Base-by-base conservation (phyloP, 805 yeast genomes). In the Jamesozyma spencerorum region DNA sequence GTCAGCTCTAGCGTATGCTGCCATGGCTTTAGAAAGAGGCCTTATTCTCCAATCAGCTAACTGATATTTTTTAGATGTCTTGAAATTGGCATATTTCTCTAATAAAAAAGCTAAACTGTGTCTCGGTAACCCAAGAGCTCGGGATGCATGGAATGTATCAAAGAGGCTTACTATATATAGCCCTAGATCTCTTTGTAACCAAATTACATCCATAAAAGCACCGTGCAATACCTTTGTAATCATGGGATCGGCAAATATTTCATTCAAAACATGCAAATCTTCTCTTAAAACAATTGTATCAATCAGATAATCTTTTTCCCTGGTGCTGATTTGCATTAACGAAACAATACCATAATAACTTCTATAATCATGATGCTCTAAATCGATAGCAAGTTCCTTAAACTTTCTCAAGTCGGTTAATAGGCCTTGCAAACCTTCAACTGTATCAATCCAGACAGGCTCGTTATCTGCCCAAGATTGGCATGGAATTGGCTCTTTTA, bases 181-280 rank as follows among this genome's bases (percentile, higher is more conserved):
- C 0, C 99, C 99, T 41, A 92, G 70, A 56, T 92, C 98, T 47
- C 97, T 71, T 65, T 92, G 99, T 28, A 92, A 68, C 99, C 99
- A 92, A 34, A 86, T 79, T 3, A 92, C 83, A 68, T 92, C 99
- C 95, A 86, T 87, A 50, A 77, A 80, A 0, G 98, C 95, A 45
- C 99, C 99, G 60, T 92, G 99, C 49, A 92, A 77, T 1, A 92
- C 94, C 57, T 92, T 92, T 22, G 85, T 67, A 26, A 90, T 79
- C 4, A 63, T 50, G 0, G 97, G 97, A 60, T 92, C 68, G 2
- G 97, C 73, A 48, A 90, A 86, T 1, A 90, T 75, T 34, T 65
- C 68, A 63, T 92, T 92, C 41, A 92, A 64, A 1, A 62, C 61
- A 36, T 71, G 65, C 37, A 92, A 65, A 44, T 85, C 84, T 31